Conservation (phyloP, 2,329 filamentous ascomycete species). For the Diaporthe citrichinensis region DNA sequence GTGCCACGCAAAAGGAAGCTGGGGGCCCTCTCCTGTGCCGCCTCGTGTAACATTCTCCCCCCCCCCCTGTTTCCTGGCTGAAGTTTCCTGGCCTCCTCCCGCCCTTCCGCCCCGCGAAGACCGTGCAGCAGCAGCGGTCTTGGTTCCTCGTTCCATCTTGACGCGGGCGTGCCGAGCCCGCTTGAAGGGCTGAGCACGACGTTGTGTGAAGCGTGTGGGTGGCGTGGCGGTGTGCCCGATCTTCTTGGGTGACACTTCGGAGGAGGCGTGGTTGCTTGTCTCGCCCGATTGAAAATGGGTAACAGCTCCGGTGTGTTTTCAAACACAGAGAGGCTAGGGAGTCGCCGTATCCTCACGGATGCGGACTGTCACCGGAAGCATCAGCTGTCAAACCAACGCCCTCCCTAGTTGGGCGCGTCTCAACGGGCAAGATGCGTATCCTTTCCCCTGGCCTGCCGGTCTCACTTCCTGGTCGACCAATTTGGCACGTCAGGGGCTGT, state of each 20-base stretch:
- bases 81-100: background rate
- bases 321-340: background rate
- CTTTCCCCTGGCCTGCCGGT: background rate
- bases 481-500: background rate
- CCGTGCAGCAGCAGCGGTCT: background rate
- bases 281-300: too few species aligned
- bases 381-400: background rate
- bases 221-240: background rate
- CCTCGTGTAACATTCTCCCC: background rate
- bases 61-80: background rate
- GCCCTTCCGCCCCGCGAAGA: background rate
- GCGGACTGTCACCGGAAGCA: background rate
- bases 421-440: background rate
- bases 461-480: background rate
- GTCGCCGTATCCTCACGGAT: background rate
- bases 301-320: too few species aligned
- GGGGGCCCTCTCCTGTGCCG: background rate
- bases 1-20: constrained; percentile 1
- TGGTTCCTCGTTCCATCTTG: background rate
- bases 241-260: too few species aligned
- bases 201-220: background rate
- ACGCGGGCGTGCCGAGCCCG: background rate
- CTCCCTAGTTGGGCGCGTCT: background rate
- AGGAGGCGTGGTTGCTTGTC: background rate
- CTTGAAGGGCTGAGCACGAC: background rate